A percentile compares a stretch with the other conserved stretches of the same genome.
phyloP scores from a whole-genome alignment of 352 stramenopile species.

The Saprolegnia diclina region DNA sequence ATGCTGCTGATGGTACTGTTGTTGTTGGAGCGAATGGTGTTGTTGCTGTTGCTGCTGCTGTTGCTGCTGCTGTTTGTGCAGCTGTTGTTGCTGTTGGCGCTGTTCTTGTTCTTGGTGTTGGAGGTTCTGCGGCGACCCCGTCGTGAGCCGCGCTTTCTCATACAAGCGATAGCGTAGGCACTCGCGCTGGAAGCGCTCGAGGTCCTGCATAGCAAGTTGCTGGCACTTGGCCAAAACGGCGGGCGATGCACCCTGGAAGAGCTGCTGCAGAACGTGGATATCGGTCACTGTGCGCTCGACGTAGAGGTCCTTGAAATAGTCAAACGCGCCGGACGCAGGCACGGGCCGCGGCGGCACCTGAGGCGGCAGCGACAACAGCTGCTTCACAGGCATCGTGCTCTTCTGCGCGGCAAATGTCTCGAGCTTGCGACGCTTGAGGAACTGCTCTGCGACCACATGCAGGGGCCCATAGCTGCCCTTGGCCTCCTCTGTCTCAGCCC shows the following conservation, averaged over 20 bases:
- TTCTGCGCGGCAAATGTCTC: background rate
- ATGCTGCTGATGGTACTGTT: background rate
- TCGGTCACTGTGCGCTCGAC: background rate
- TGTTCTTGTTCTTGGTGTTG: background rate
- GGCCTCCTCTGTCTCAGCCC: background rate
- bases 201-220: constrained; percentile 40
- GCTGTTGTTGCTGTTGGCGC: background rate
- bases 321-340: background rate
- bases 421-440: constrained; percentile 6
- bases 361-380: background rate
- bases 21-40: background rate
- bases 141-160: constrained; percentile 38
- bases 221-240: constrained; percentile 40
- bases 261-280: constrained; percentile 31
- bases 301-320: constrained; percentile 19
- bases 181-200: constrained; percentile 57
- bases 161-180: constrained; percentile 51
- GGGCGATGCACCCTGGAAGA: constrained; percentile 32
- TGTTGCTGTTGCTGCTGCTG: background rate
- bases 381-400: background rate
- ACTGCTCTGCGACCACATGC: constrained; percentile 16
- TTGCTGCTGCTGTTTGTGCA: background rate
- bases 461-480: constrained; percentile 4
- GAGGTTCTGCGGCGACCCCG: background rate
- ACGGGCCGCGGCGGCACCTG: background rate